Conservation (phyloP, 2,329 filamentous ascomycete species). For the Fusarium gaditjirri region DNA sequence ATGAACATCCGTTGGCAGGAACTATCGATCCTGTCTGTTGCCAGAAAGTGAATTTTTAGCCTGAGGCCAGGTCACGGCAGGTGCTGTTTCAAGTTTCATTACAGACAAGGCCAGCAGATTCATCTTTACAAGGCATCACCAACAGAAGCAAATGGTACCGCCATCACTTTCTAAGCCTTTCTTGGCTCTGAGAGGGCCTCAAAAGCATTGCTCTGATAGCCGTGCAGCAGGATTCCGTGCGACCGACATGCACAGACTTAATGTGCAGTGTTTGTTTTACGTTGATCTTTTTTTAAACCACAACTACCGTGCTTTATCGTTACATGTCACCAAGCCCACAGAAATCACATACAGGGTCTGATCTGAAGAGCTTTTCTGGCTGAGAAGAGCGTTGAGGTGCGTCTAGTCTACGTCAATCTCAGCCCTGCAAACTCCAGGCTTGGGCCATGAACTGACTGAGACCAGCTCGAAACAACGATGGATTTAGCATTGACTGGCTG, state of each 20-base stretch:
- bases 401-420: conserved; percentile 15
- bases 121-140: neutral
- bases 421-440: conserved; percentile 21
- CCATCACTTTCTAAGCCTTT: conserved; percentile 3
- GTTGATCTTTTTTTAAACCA: conserved; percentile 3
- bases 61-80: neutral
- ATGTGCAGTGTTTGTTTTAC: conserved; percentile 9
- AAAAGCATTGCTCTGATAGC: conserved; percentile 12
- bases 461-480: conserved; percentile 41
- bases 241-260: conserved; percentile 25
- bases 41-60: neutral
- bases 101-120: neutral
- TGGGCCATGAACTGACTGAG: conserved; percentile 38
- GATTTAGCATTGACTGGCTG: conserved; percentile 36
- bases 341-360: conserved; percentile 7
- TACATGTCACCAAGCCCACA: conserved; percentile 12
- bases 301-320: conserved; percentile 3
- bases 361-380: conserved; percentile 5
- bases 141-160: neutral
- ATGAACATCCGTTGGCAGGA: neutral
- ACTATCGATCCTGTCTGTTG: neutral
- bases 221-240: conserved; percentile 3
- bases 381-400: conserved; percentile 5
- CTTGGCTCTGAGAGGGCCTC: neutral
- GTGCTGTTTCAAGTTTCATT: neutral